Evolutionary conservation across 1,284 basidiomycete genomes (phyloP).

Genomic region (Ceratobasidium sp.): DNA sequence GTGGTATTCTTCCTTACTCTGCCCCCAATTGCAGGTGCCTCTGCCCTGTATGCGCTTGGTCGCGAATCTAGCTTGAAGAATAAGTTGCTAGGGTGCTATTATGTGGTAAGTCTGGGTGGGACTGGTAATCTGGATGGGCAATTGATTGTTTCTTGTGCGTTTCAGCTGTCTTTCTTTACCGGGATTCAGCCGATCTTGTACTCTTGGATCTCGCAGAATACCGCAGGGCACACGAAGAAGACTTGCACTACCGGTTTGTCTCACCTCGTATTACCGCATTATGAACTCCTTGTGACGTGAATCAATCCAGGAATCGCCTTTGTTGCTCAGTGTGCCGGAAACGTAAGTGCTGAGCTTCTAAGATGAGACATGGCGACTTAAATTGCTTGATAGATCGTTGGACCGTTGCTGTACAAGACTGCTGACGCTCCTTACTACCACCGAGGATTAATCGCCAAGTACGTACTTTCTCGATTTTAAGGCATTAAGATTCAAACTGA

Average conservation of each 20-base stretch:
- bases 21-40: constrained; percentile 60
- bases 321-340: constrained; percentile 62
- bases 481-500: background rate
- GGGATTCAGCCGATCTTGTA: constrained; percentile 62
- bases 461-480: constrained; percentile 37
- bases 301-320: constrained; percentile 55
- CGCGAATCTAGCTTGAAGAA: constrained; percentile 55
- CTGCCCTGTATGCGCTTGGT: constrained; percentile 58
- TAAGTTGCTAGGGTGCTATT: constrained; percentile 60
- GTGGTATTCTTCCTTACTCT: constrained; percentile 62
- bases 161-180: constrained; percentile 58
- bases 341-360: constrained; percentile 53
- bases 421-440: constrained; percentile 61
- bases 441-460: constrained; percentile 59
- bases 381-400: constrained; percentile 57
- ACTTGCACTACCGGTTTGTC: constrained; percentile 56
- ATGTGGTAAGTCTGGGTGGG: constrained; percentile 57
- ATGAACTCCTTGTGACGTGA: background rate
- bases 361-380: background rate
- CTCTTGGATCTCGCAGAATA: constrained; percentile 62
- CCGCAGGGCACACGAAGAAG: constrained; percentile 64
- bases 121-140: constrained; percentile 33
- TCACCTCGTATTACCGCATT: background rate
- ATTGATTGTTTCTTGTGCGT: background rate
- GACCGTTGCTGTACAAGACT: constrained; percentile 60